Evolutionary conservation across 129 eudicot genomes (phyloP).

Genomic region (Tanacetum coccineum): DNA sequence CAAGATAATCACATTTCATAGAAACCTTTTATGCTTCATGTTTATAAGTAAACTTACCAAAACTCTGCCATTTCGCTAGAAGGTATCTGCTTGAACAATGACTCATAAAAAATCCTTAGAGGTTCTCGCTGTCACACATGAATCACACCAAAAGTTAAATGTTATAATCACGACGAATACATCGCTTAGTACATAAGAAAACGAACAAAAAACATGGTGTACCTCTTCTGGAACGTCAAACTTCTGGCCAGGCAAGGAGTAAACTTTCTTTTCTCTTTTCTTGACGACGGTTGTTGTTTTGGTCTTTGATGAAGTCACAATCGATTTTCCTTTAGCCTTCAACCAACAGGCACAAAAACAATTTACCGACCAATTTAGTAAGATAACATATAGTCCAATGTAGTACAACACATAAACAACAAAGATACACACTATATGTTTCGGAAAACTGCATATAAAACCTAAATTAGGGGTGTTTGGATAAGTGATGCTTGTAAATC

Average conservation of each 20-base stretch:
- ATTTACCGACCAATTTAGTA: neutral
- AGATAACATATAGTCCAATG: neutral
- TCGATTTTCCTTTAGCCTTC: constrained; percentile 66
- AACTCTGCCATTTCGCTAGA: constrained; percentile 99
- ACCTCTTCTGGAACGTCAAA: constrained; percentile 89
- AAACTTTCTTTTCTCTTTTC: constrained; percentile 71
- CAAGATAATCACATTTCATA: neutral
- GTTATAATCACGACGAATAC: neutral
- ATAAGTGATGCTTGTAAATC: too few species aligned
- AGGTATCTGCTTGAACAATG: constrained; percentile 86
- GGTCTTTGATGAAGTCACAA: constrained; percentile 42
- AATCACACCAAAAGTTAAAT: constrained; percentile 5
- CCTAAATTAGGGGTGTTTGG: too few species aligned
- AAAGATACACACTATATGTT: too few species aligned
- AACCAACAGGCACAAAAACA: neutral
- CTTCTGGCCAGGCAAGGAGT: constrained; percentile 74
- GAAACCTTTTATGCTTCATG: too few species aligned
- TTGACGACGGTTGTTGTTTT: constrained; percentile 36
- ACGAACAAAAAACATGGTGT: neutral
- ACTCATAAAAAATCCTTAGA: constrained; percentile 79
- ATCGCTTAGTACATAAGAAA: neutral
- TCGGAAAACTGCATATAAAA: too few species aligned
- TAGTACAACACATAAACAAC: too few species aligned
- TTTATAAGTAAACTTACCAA: constrained; percentile 49
- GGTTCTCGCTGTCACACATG: constrained; percentile 73